Percentiles rank a stretch among this genome's conserved stretches.
Conservation (phyloP, 192 early-diverging fungal species). For the Podila clonocystis region DNA sequence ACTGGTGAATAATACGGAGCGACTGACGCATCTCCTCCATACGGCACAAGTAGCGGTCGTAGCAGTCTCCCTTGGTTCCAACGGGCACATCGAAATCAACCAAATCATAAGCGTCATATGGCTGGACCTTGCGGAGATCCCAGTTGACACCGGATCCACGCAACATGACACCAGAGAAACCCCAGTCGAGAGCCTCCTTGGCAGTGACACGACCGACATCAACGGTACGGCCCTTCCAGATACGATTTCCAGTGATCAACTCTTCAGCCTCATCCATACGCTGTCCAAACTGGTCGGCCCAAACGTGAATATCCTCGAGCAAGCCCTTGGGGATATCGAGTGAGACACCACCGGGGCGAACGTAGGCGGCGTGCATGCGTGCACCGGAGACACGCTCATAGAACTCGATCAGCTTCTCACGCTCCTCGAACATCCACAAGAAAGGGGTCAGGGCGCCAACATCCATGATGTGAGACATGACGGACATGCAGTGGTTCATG, state of each 20-base stretch:
- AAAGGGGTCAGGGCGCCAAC: constrained; percentile 98
- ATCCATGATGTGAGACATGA: constrained; percentile 97
- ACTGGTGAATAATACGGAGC: constrained; percentile 94
- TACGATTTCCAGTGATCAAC: constrained; percentile 90
- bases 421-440: constrained; percentile 99
- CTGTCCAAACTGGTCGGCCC: constrained; percentile 90
- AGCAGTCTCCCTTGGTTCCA: constrained; percentile 94
- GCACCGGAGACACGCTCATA: constrained; percentile 99
- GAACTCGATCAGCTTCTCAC: constrained; percentile 99
- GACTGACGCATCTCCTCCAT: constrained; percentile 99
- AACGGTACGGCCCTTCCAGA: constrained; percentile 92
- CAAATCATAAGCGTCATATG: constrained; percentile 96
- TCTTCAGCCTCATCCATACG: constrained; percentile 97
- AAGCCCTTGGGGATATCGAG: constrained; percentile 93
- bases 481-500: constrained; percentile 98
- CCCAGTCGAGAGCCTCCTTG: constrained; percentile 90
- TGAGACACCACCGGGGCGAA: constrained; percentile 95
- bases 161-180: constrained; percentile 95
- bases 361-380: constrained; percentile 97
- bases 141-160: constrained; percentile 93
- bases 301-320: constrained; percentile 94
- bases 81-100: constrained; percentile 98
- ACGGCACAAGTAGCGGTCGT: constrained; percentile 95
- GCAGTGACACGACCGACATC: constrained; percentile 89
- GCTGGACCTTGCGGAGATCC: constrained; percentile 93